Percentiles rank a stretch among this genome's conserved stretches.
These are phyloP conservation scores for Skeletonema marinoi DNA, from an alignment of 108 stramenopile species.

Conservation along the genomic window DNA sequence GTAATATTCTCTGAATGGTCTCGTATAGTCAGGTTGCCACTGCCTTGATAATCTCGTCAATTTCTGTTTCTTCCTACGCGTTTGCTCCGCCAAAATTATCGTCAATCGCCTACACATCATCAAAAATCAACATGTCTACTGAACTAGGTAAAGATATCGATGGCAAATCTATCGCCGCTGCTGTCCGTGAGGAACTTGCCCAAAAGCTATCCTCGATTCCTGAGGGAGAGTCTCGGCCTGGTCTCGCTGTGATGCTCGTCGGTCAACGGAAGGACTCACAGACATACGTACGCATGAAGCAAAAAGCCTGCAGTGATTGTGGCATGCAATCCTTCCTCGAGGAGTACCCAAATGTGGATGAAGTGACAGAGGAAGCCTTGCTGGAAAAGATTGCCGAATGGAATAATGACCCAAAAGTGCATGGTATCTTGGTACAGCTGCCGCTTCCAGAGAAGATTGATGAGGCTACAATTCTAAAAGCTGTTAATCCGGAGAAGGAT, in stretches of 20 bases:
- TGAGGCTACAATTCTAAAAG: conserved; percentile 76
- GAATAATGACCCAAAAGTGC: conserved; percentile 82
- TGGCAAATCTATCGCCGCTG: conserved; percentile 79
- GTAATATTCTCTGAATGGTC: not conserved
- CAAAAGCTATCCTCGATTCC: conserved; percentile 36
- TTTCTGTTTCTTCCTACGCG: not conserved
- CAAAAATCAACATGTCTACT: conserved; percentile 3
- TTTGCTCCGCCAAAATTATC: not conserved
- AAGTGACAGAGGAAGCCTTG: conserved; percentile 83
- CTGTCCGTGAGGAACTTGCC: conserved; percentile 73
- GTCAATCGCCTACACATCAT: not conserved
- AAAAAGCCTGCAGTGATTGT: conserved; percentile 91
- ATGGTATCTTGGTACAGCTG: conserved; percentile 98
- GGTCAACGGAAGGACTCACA: conserved; percentile 91
- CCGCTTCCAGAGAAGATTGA: conserved; percentile 92
- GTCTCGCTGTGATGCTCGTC: conserved; percentile 95
- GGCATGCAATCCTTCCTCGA: conserved; percentile 82
- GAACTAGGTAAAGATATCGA: conserved; percentile 60
- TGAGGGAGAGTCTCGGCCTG: conserved; percentile 52
- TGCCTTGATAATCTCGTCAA: not conserved
- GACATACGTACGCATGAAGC: conserved; percentile 98
- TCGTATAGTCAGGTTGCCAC: not conserved
- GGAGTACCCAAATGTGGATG: conserved; percentile 69
- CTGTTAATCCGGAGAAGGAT: conserved; percentile 85
- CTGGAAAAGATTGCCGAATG: conserved; percentile 70